Base-by-base conservation (phyloP, 1,284 basidiomycete species). In the Puccinia polysora region DNA sequence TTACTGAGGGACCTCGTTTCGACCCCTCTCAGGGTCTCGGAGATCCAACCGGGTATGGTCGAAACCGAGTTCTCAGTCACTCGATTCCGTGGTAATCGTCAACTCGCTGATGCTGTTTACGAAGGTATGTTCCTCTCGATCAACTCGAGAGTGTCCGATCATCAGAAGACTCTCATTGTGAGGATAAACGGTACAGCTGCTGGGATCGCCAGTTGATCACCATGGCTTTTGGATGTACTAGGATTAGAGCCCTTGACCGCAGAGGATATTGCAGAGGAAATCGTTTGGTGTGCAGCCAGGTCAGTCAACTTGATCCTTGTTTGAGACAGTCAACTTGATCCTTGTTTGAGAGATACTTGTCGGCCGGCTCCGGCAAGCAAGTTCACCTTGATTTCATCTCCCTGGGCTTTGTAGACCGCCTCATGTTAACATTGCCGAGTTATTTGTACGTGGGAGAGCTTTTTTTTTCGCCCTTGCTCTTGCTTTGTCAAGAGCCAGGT, bases 271-370 rank as follows among this genome's bases (percentile, higher is more conserved):
- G 95, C 95, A 0, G 94, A 98, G 81, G 92, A 98, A 81, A 95
- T 99, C 77, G 92, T 97, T 12, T 99, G 92, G 92, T 87, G 88
- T 20, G 92, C 94, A 20, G 84, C 88, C 14, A 87, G 93, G 50
- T 70, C 20, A 70, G 68, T 20, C 4, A 49, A 20, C 7, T 52
- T 52, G 49, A 8, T 45, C n/a, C 40, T n/a, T n/a, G 10, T 45
- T 45, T 10, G 23, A 60, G n/a, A n/a, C n/a, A n/a, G 8, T 34
- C n/a, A 25, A 32, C 28, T 6, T 28, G 0, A 56, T 18, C 20
- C 6, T 32, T 63, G 7, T 10, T 38, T 34, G n/a, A 6, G 6
- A 56, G 50, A 10, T 34, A 2, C 49, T 52, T 28, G 28, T 47
- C 43, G 43, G 12, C n/a, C n/a, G 2, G 4, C 25, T 56, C n/a